phyloP scores from a whole-genome alignment of 108 stramenopile genomes.

The Epithemia pelagica region DNA sequence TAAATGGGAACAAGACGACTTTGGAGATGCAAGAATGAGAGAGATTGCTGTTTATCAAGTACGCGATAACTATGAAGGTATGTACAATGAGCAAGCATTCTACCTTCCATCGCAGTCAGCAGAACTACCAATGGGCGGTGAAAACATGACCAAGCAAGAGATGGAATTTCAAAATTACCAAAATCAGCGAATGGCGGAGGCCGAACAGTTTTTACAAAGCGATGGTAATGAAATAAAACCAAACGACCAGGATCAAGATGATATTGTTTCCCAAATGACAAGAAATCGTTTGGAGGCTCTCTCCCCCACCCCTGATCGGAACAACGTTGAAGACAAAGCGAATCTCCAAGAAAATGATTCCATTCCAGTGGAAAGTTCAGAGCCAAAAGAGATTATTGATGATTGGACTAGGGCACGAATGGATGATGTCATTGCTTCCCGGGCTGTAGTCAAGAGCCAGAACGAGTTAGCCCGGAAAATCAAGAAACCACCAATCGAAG shows the following conservation, averaged over 20 bases:
- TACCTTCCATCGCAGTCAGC: slow-evolving; percentile 31
- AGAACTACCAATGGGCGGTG: slow-evolving; percentile 30
- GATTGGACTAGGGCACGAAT: slow-evolving; percentile 12
- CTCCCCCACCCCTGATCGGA: not conserved
- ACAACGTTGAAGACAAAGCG: not conserved
- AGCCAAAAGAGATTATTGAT: not conserved
- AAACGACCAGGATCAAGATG: slow-evolving; percentile 12
- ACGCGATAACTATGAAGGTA: slow-evolving; percentile 19
- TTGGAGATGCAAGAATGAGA: slow-evolving; percentile 51
- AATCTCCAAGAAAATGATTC: not conserved
- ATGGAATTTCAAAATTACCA: slow-evolving; percentile 33
- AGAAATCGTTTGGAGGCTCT: slow-evolving; percentile 23
- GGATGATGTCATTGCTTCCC: not conserved
- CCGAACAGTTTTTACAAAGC: not conserved
- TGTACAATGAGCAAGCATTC: slow-evolving; percentile 21
- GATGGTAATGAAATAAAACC: not conserved
- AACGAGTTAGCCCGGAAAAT: not conserved
- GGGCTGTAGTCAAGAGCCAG: slow-evolving; percentile 17
- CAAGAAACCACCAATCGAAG: slow-evolving; percentile 39
- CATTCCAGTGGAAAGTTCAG: not conserved
- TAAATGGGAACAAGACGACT: slow-evolving; percentile 69
- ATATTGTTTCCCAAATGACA: slow-evolving; percentile 24
- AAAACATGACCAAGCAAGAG: slow-evolving; percentile 23
- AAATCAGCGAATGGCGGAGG: slow-evolving; percentile 24
- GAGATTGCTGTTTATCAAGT: slow-evolving; percentile 58